phyloP scores from a whole-genome alignment of 2,329 filamentous ascomycete species.

The Fusarium devonianum region DNA sequence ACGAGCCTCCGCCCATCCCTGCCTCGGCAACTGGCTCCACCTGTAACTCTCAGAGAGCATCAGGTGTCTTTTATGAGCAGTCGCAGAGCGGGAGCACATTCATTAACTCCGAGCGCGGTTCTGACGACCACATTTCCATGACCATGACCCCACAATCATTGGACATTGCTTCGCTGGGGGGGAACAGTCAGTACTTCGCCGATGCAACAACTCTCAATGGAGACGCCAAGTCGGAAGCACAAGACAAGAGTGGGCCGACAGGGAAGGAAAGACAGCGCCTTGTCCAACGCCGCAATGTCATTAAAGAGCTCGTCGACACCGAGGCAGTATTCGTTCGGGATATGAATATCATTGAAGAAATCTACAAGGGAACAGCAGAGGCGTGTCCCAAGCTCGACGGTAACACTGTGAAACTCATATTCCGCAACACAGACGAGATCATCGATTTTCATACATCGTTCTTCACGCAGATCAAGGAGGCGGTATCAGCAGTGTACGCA shows the following conservation, averaged over 20 bases:
- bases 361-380: slow-evolving; percentile 92
- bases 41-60: slow-evolving; percentile 53
- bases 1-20: slow-evolving; percentile 61
- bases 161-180: slow-evolving; percentile 55
- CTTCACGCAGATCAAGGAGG: slow-evolving; percentile 79
- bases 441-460: slow-evolving; percentile 86
- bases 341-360: slow-evolving; percentile 97
- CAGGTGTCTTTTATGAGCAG: slow-evolving; percentile 50
- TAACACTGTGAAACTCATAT: slow-evolving; percentile 88
- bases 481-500: slow-evolving; percentile 80
- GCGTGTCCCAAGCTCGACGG: slow-evolving; percentile 79
- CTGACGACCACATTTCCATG: slow-evolving; percentile 54
- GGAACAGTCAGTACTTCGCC: slow-evolving; percentile 50
- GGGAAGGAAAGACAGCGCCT: slow-evolving; percentile 74
- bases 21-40: slow-evolving; percentile 46
- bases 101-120: slow-evolving; percentile 54
- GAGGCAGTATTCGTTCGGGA: slow-evolving; percentile 91
- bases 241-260: slow-evolving; percentile 52
- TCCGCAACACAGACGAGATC: slow-evolving; percentile 91
- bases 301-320: slow-evolving; percentile 92
- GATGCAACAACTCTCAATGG: slow-evolving; percentile 50
- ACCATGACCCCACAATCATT: slow-evolving; percentile 56
- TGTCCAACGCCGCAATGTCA: slow-evolving; percentile 79
- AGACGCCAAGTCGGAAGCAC: slow-evolving; percentile 43
- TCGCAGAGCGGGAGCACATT: slow-evolving; percentile 51